Percentiles rank a stretch among this genome's conserved stretches.
phyloP scores from a whole-genome alignment of 2,329 filamentous ascomycete genomes.

The Orbilia brochopaga region DNA sequence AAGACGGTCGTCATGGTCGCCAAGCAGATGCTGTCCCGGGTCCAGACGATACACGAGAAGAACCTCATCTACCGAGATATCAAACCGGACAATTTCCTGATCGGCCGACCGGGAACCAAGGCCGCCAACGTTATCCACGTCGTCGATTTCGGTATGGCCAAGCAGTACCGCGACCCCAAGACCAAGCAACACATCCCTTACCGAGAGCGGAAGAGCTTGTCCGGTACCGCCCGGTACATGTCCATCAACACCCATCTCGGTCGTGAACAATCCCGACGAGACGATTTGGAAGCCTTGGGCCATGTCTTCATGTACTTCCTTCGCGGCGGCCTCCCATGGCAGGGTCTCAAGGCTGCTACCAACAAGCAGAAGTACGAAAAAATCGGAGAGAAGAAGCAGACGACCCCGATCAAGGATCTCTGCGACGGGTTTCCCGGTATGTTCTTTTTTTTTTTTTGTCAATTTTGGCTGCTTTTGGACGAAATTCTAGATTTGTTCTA shows the following conservation, averaged over 20 bases:
- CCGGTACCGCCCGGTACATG: conserved; percentile 97
- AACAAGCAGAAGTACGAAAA: conserved; percentile 99
- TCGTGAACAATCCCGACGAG: conserved; percentile 91
- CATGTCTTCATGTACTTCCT: conserved; percentile 79
- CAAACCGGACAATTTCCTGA: conserved; percentile 99
- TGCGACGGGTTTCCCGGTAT: conserved; percentile 88
- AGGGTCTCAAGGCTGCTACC: conserved; percentile 74
- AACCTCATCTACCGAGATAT: conserved; percentile 99
- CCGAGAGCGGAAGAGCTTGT: conserved; percentile 93
- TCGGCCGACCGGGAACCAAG: conserved; percentile 88
- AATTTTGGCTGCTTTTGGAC: not conserved
- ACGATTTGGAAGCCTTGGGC: conserved; percentile 87
- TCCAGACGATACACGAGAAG: conserved; percentile 96
- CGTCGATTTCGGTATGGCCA: conserved; percentile 99
- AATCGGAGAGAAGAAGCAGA: conserved; percentile 99
- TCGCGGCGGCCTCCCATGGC: conserved; percentile 73
- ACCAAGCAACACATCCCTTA: conserved; percentile 99
- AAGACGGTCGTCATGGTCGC: conserved; percentile 99
- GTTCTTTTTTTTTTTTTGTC: conserved; percentile 47
- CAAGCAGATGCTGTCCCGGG: conserved; percentile 84
- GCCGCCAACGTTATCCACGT: conserved; percentile 98
- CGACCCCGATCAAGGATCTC: conserved; percentile 92
- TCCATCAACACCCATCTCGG: conserved; percentile 99
- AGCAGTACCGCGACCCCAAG: conserved; percentile 98
- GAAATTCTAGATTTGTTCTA: not conserved